phyloP scores from a whole-genome alignment of 148 eudicot genomes.

The Bassia scoparia region DNA sequence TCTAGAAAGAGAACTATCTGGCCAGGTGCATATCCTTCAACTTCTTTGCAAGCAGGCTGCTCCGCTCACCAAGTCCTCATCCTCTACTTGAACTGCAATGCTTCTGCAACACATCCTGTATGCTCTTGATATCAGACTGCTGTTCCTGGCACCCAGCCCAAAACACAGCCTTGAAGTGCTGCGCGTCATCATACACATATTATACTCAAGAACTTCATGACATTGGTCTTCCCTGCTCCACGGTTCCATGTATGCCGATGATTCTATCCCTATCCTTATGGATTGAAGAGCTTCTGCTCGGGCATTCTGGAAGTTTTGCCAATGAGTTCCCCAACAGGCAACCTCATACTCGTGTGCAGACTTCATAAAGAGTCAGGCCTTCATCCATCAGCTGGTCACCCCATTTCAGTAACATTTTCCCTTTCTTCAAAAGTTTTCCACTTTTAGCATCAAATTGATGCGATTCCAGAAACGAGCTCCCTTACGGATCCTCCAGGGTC shows the following conservation, averaged over 20 bases:
- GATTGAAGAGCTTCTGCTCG: neutral
- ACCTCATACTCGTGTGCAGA: neutral
- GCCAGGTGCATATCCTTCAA: conserved; percentile 6
- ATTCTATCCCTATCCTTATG: neutral
- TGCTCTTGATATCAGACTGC: neutral
- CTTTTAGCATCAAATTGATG: neutral
- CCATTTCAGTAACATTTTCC: neutral
- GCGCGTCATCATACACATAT: neutral
- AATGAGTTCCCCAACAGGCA: conserved; percentile 8
- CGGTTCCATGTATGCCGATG: conserved; percentile 18
- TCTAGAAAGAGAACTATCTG: conserved; percentile 16
- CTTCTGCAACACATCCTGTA: conserved; percentile 12
- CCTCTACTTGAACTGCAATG: conserved; percentile 15
- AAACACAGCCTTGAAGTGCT: conserved; percentile 12
- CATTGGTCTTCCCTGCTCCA: conserved; percentile 20
- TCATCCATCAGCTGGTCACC: conserved; percentile 3
- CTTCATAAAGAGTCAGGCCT: neutral
- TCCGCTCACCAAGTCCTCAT: conserved; percentile 18
- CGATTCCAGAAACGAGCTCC: neutral
- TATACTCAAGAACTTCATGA: conserved; percentile 16
- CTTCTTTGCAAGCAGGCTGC: conserved; percentile 13
- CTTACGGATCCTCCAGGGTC: neutral
- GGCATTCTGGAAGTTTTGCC: neutral
- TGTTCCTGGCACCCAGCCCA: conserved; percentile 13
- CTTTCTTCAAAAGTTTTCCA: neutral